Base-by-base conservation (phyloP, 1,284 basidiomycete genomes). In the Cronartium ribicola region DNA sequence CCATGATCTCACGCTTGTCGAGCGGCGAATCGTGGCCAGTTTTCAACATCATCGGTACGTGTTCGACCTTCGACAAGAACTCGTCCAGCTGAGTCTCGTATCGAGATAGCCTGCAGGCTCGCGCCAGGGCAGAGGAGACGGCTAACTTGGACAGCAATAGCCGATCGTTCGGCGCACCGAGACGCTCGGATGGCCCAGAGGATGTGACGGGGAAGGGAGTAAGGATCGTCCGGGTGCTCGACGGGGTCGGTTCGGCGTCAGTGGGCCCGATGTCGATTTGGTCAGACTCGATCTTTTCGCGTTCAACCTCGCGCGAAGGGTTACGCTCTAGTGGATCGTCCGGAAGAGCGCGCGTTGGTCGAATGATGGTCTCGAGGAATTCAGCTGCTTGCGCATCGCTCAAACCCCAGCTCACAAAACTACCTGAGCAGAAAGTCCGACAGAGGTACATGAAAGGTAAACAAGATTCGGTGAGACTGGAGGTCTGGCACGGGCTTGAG, bases 51-150 rank as follows among this genome's bases (percentile, higher is more conserved):
- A 43, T 17, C 10, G 68, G 68, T 13, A 71, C 68, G 41, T 71
- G 68, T 36, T 71, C 68, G 11, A 71, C 68, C 40, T 71, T 71
- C 14, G 68, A 71, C 20, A 71, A 60, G 29, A 71, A 71, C 43
- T 64, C 46, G 22, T 71, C 68, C 44, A 71, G 37, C 22, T 71
- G 68, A 20, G 68, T 44, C 22, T 71, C 68, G 41, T 64, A 71
- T 51, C 68, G 44, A 5, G 68, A 71, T 6, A 71, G 61, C n/a
- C 61, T 59, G 64, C 68, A 71, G 22, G 68, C 68, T 6, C 68
- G 41, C 20, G 44, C 61, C 4, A 71, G 61, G 14, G 68, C 68
- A 17, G 68, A 64, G 2, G 68, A 71, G 17, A 71, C 61, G 22
- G 68, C 68, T 11, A 71, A 51, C 44, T 64, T 71, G 37, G 68